Conservation (phyloP, 495 filamentous ascomycete species). For the Aspergillus haitiensis region DNA sequence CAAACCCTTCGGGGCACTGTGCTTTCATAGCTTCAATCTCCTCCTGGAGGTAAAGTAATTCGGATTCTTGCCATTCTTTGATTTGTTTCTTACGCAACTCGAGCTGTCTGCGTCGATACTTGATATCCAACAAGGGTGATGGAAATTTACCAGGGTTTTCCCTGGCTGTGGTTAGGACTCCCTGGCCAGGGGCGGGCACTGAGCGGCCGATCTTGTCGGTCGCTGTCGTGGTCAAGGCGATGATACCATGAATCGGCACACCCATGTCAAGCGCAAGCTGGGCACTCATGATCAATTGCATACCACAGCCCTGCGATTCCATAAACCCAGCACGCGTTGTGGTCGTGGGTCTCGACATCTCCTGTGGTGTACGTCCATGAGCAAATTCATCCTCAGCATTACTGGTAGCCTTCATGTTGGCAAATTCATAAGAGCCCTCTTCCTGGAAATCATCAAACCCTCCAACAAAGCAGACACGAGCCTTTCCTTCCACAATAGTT, state of each 20-base stretch:
- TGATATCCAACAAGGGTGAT: constrained; percentile 92
- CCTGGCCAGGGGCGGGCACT: constrained; percentile 92
- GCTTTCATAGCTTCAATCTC: constrained; percentile 90
- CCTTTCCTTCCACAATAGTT: constrained; percentile 96
- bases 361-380: constrained; percentile 88
- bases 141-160: constrained; percentile 89
- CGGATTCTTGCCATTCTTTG: constrained; percentile 92
- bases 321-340: constrained; percentile 98
- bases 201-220: constrained; percentile 99
- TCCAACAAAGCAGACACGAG: constrained; percentile 93
- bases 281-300: constrained; percentile 98
- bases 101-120: constrained; percentile 92
- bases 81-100: constrained; percentile 89
- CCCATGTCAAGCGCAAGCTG: constrained; percentile 97
- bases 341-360: constrained; percentile 97
- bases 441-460: constrained; percentile 99
- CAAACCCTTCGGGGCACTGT: constrained; percentile 62
- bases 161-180: constrained; percentile 95
- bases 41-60: constrained; percentile 88
- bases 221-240: constrained; percentile 93
- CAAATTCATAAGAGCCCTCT: constrained; percentile 98
- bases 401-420: constrained; percentile 99
- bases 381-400: constrained; percentile 95
- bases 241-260: constrained; percentile 93
- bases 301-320: constrained; percentile 98